Evolutionary conservation across 305 asterid genomes (phyloP), one percentile per base, ranked within the genome.

Genomic region (Fraxinus platypoda): DNA sequence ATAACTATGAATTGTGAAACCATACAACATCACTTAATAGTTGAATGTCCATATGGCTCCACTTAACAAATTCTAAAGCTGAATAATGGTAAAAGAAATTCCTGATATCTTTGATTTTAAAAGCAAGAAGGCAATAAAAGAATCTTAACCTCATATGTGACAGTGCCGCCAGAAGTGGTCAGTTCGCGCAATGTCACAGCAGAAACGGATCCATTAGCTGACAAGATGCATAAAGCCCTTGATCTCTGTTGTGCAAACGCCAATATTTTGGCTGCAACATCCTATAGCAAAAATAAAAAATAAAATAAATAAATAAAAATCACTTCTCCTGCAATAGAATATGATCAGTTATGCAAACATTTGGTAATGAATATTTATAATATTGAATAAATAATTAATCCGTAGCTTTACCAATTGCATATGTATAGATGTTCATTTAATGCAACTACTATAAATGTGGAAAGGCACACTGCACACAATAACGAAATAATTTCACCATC

Each of bases 211-310:
- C 92, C 92, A 35, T 38, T 85, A 31, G 87, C 92, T 15, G 92
- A 86, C 75, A 90, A 75, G 78, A 90, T 81, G 79, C 92, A 90
- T 64, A 90, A 72, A 77, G 91, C 92, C 68, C 91, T 86, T 12
- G 89, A 87, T 86, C 88, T 85, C 76, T 88, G 90, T 77, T 87
- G 89, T 21, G 91, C 87, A 84, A 90, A 90, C 0, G 87, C 84
- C 72, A 86, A 49, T 76, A 88, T 79, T 79, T 88, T 90, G n/a
- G 85, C 86, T 1, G 91, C 87, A 77, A 90, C 83, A 83, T 90
- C 92, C 92, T 89, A 81, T 30, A 80, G 8, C 19, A 13, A 49
- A n/a, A 78, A 8, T 33, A 34, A 5, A 34, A 34, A 34, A 34
- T 38, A 8, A 38, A 38, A 38, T 38, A 38, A 38, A 23, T n/a